Evolutionary conservation across 2,329 filamentous ascomycete species (phyloP), one percentile per base, ranked within the genome.

Genomic region (Colletotrichum horii): DNA sequence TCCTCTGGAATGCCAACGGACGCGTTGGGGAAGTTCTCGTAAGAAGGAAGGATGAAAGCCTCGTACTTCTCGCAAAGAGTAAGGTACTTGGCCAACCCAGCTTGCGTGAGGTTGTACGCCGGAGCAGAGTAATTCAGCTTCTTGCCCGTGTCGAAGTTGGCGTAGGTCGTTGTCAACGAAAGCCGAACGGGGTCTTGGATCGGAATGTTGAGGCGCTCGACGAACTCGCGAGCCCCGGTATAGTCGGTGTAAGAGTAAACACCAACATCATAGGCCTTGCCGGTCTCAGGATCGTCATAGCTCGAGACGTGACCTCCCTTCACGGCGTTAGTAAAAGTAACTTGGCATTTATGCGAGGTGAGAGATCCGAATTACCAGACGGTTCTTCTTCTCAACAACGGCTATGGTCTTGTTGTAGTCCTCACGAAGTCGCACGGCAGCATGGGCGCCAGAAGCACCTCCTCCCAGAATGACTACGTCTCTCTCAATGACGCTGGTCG

Each of bases 291-390:
- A 43, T 86, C 85, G 5, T 79, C 82, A 77, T 88, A 90, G 12
- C 87, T 89, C 26, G 88, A 81, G 8, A 87, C 86, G 76, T 90
- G 88, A 4, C 89, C 89, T 22, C 89, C 89, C 76, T 89, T 28
- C 78, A 11, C 22, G 5, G 32, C 11, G 2, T 61, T 64, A 43
- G n/a, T 48, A 64, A 76, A 36, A 71, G 72, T 48, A 64, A 69
- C 55, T 82, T 68, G 15, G 5, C 22, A 32, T 11, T 11, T 28
- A 15, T n/a, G 14, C 14, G 8, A 16, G 19, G 36, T 14, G 14
- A 3, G 60, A 11, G 1, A 15, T 11, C 6, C 7, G 5, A 75
- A 81, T 38, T 78, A 85, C 84, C 48, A 86, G 74, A 15, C 75
- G 78, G 6, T 66, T 72, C 58, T 81, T 75, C 77, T 83, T 83